Percentiles rank a stretch among this genome's conserved stretches.
phyloP scores from a whole-genome alignment of 768 basidiomycete genomes.

The Mycena crocata region DNA sequence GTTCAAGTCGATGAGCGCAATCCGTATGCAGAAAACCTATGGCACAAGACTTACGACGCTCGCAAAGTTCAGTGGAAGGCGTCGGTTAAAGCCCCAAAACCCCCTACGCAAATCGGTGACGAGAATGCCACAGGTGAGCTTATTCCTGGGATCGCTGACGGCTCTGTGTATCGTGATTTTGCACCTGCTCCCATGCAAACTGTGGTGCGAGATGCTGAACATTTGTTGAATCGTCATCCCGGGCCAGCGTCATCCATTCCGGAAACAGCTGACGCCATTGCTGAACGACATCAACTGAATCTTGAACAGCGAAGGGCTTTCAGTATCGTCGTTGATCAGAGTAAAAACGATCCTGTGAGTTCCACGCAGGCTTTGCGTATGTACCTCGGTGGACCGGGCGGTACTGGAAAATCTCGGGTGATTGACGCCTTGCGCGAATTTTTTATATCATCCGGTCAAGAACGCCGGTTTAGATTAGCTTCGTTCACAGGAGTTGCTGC shows the following conservation, averaged over 20 bases:
- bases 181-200: no score
- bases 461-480: slow-evolving; percentile 40
- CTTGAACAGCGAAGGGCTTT: not conserved
- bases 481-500: slow-evolving; percentile 56
- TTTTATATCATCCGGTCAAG: slow-evolving; percentile 30
- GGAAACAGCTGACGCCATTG: not conserved
- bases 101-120: no score
- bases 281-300: not conserved
- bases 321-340: not conserved
- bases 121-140: no score
- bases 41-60: not conserved
- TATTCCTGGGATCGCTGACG: no score
- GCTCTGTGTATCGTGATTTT: no score
- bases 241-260: not conserved
- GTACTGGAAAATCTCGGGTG: slow-evolving; percentile 45
- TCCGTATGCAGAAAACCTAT: not conserved
- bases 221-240: not conserved
- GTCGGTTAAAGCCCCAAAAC: no score
- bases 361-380: slow-evolving; percentile 31
- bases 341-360: no score
- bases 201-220: no score
- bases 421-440: slow-evolving; percentile 36
- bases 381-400: slow-evolving; percentile 43
- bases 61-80: not conserved
- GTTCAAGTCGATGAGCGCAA: not conserved